These are phyloP conservation scores for Schwanniomyces vanrijiae DNA, from an alignment of 805 yeast genomes.

Conservation along the genomic window DNA sequence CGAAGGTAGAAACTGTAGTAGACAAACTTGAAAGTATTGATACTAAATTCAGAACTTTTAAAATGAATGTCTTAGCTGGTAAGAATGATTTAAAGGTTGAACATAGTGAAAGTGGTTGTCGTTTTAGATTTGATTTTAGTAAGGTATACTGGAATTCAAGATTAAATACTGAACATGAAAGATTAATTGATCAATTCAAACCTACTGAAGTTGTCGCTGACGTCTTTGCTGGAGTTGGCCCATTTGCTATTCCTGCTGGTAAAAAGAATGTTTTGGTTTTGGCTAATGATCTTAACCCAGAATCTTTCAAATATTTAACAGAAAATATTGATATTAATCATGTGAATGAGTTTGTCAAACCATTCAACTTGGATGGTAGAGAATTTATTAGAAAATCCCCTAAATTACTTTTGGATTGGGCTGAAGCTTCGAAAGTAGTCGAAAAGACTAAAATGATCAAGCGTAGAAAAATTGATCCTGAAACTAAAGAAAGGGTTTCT, in stretches of 20 bases:
- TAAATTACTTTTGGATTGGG: constrained; percentile 48
- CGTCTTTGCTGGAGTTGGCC: constrained; percentile 98
- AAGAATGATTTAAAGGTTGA: constrained; percentile 71
- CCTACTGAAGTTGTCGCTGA: constrained; percentile 82
- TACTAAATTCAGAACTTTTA: constrained; percentile 85
- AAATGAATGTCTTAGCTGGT: constrained; percentile 93
- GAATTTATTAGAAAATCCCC: constrained; percentile 70
- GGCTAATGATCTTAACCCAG: constrained; percentile 94
- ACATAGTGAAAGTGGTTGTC: constrained; percentile 85
- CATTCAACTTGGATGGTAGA: constrained; percentile 80
- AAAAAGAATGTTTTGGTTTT: constrained; percentile 75
- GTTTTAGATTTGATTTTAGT: constrained; percentile 82
- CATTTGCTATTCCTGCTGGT: constrained; percentile 95
- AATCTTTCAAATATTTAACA: constrained; percentile 67
- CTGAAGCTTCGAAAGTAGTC: constrained; percentile 33
- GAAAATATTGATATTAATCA: constrained; percentile 67
- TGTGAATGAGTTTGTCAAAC: constrained; percentile 54
- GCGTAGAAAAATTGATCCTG: constrained; percentile 37
- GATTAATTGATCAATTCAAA: constrained; percentile 63
- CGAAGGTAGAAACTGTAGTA: constrained; percentile 82
- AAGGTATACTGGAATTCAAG: constrained; percentile 98
- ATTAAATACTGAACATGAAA: constrained; percentile 87
- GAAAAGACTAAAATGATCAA: constrained; percentile 33
- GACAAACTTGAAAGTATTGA: constrained; percentile 87
- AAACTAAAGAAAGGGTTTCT: constrained; percentile 23